Evolutionary conservation across 768 basidiomycete species (phyloP).

Genomic region (Calocybe indica): DNA sequence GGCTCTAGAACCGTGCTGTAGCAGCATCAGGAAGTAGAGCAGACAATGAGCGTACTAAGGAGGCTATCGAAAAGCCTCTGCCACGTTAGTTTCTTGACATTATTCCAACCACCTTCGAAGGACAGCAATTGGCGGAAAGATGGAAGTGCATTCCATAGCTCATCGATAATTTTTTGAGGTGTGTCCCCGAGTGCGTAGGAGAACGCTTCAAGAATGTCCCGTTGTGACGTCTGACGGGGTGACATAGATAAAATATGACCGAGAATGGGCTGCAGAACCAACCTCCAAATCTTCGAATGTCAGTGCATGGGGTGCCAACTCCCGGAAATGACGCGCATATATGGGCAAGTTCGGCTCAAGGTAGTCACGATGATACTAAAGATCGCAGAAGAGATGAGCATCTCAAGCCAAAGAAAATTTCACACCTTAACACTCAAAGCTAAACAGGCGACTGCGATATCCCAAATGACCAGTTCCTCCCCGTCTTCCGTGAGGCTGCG

Average conservation of each 20-base stretch:
- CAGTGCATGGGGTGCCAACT: conserved; percentile 41
- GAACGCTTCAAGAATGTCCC: conserved; percentile 45
- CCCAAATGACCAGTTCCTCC: conserved; percentile 41
- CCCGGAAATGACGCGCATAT: conserved; percentile 42
- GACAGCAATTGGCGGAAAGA: conserved; percentile 38
- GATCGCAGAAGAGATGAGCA: not conserved
- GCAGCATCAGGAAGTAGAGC: not conserved
- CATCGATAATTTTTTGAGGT: conserved; percentile 52
- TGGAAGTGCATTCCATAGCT: conserved; percentile 52
- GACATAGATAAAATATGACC: not conserved
- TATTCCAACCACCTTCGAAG: conserved; percentile 39
- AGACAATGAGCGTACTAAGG: conserved; percentile 25
- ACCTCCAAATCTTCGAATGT: conserved; percentile 52
- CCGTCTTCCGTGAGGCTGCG: conserved; percentile 15
- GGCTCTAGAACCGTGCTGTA: conserved; percentile 24
- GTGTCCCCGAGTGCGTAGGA: conserved; percentile 43
- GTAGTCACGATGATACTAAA: conserved; percentile 60
- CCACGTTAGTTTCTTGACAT: conserved; percentile 44
- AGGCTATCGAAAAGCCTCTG: conserved; percentile 36
- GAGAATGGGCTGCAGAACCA: not conserved
- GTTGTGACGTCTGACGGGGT: conserved; percentile 43
- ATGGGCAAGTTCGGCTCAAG: conserved; percentile 50
- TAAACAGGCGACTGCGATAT: conserved; percentile 52
- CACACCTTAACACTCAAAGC: conserved; percentile 57
- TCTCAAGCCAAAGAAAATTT: not conserved